Evolutionary conservation across 2,329 filamentous ascomycete genomes (phyloP), one percentile per base, ranked within the genome.

Genomic region (Cytospora schulzeri): DNA sequence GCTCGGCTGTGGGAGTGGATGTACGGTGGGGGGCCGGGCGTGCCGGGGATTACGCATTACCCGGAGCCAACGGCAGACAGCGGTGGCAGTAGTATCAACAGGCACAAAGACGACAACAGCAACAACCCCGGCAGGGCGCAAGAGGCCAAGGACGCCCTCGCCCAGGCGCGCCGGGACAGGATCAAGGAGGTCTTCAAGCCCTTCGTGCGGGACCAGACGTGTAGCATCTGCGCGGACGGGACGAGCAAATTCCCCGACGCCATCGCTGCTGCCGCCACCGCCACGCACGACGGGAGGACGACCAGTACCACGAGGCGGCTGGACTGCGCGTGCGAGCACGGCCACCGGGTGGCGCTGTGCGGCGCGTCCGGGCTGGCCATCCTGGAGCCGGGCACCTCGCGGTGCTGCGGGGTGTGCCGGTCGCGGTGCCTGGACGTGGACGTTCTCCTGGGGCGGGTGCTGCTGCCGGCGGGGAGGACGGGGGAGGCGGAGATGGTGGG

Each of bases 1-100:
- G 85, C 79, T 0, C 75, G 76, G 45, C 76, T 83, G 53, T 87
- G 84, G 80, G 81, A 86, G 66, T 85, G 82, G 79, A 84, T 87
- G 80, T 87, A 87, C 69, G 84, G 83, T 22, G 75, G 75, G n/a
- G 82, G 81, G 0, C 74, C 77, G 0, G 75, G 78, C 2, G 80
- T 85, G 3, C 75, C 78, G 0, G 82, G 80, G 4, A 75, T 79
- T 26, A 74, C 75, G 19, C 56, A 66, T 52, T 69, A 68, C 35
- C 57, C 58, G 17, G 45, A 26, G 33, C 48, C 60, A 4, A 63
- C 63, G 35, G 53, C 54, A 5, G 58, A 53, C 4, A 54, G 60
- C 12, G 48, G 51, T 11, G 52, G 57, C 12, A n/a, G n/a, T n/a
- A n/a, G n/a, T 22, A 60, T 31, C 54, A 51, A 67, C 57, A 38